phyloP scores from a whole-genome alignment of 768 basidiomycete genomes.

The Auriculariales sp. region DNA sequence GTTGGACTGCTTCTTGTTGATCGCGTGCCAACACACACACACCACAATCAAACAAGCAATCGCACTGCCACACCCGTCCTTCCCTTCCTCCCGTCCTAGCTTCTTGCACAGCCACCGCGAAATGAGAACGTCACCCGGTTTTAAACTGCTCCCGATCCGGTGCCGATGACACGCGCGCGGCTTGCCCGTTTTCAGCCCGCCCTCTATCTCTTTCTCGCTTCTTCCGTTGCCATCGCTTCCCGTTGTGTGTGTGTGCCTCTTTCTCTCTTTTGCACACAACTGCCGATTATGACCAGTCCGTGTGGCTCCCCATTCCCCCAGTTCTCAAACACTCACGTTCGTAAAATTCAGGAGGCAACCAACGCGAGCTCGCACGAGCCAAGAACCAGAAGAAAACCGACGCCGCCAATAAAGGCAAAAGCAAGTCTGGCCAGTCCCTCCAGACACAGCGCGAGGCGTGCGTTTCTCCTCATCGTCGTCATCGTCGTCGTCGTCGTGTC shows the following conservation, averaged over 20 bases:
- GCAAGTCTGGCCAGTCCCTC: constrained; percentile 49
- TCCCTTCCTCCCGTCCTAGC: too few relatives aligned
- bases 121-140: too few relatives aligned
- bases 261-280: constrained; percentile 6
- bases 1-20: too few relatives aligned
- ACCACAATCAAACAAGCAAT: too few relatives aligned
- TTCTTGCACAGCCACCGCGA: too few relatives aligned
- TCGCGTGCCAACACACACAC: too few relatives aligned
- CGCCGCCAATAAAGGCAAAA: constrained; percentile 26
- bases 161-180: constrained; percentile 1
- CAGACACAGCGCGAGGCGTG: constrained; percentile 66
- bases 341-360: constrained; percentile 54
- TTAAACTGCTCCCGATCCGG: too few relatives aligned
- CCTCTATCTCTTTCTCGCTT: constrained; percentile 5
- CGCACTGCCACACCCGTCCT: too few relatives aligned
- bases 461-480: constrained; percentile 18
- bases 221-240: constrained; percentile 8
- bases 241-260: constrained; percentile 5
- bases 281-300: neutral
- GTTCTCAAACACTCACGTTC: neutral
- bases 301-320: constrained; percentile 4
- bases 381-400: constrained; percentile 54
- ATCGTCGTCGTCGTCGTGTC: constrained; percentile 5
- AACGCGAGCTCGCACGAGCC: constrained; percentile 59
- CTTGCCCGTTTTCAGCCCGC: neutral